These are phyloP conservation scores for Penicillium salamii DNA, from an alignment of 495 filamentous ascomycete genomes.

Conservation along the genomic window DNA sequence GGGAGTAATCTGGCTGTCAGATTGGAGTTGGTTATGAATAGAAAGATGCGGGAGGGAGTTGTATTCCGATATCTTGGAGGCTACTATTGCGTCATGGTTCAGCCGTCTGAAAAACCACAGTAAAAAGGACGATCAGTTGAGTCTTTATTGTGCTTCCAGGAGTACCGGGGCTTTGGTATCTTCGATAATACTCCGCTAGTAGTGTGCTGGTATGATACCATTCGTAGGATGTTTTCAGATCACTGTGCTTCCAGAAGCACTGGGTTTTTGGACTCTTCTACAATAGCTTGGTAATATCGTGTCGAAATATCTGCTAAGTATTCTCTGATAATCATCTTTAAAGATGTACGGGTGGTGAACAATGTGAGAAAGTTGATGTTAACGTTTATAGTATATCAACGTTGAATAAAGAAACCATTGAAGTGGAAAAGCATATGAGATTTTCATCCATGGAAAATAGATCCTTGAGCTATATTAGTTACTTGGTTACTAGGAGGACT, in stretches of 20 bases:
- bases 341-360: slow-evolving; percentile 1
- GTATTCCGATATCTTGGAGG: background rate
- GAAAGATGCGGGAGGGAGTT: background rate
- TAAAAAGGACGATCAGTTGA: background rate
- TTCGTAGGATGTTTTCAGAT: too few relatives aligned
- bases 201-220: too few relatives aligned
- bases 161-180: too few relatives aligned
- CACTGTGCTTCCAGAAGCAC: too few relatives aligned
- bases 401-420: background rate
- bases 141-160: background rate
- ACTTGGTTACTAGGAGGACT: too few relatives aligned
- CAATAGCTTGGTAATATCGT: background rate
- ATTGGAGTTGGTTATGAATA: background rate
- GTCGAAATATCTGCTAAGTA: background rate
- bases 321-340: background rate
- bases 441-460: too few relatives aligned
- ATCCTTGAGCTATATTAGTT: too few relatives aligned
- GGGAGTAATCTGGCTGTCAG: background rate
- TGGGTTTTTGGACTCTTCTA: too few relatives aligned
- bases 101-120: background rate
- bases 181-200: too few relatives aligned
- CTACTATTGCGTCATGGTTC: background rate
- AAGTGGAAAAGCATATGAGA: background rate
- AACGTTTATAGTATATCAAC: background rate
- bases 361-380: background rate